Evolutionary conservation across 805 yeast genomes (phyloP), one percentile per base, ranked within the genome.

Genomic region (Suhomyces pyralidae): DNA sequence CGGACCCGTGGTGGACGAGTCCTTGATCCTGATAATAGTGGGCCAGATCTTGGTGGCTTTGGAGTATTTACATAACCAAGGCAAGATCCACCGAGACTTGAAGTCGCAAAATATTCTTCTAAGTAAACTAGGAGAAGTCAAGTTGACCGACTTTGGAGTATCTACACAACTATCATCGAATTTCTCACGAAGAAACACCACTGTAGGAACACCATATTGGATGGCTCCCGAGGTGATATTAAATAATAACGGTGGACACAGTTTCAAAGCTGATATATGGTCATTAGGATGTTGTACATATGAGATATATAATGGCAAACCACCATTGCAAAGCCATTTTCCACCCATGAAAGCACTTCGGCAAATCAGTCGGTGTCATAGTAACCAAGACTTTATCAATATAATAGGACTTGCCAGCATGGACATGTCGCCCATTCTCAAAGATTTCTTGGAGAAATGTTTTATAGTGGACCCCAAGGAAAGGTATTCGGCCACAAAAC

Each of bases 271-370:
- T 0, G 94, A 87, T 66, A 78, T 87, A 3, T 87, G 94, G 94
- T 84, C 90, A 7, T 69, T 87, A 53, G 94, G 93, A 1, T 86
- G 90, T 55, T 87, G 93, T 34, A 83, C 88, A 2, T 84, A 84
- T 52, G 96, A 88, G 62, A 68, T 88, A 55, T 85, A 86, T 10
- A 76, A 76, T 28, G 90, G 92, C 0, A 84, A 79, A 58, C 94
- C 96, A 0, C 94, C 96, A 8, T 64, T 84, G 32, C 79, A 75
- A 53, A 66, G 58, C 28, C 64, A 62, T 14, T 67, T 58, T 54
- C 61, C 77, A 1, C 79, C 80, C 3, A 74, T 76, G 80, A 72
- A 69, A 56, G 80, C 80, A 8, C 62, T 76, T n/a, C 55, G 77
- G 49, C 64, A 64, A 43, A 73, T 76, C 17, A 69, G 76, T 7